phyloP scores from a whole-genome alignment of 2,329 filamentous ascomycete species.

The Aspergillus sp. region DNA sequence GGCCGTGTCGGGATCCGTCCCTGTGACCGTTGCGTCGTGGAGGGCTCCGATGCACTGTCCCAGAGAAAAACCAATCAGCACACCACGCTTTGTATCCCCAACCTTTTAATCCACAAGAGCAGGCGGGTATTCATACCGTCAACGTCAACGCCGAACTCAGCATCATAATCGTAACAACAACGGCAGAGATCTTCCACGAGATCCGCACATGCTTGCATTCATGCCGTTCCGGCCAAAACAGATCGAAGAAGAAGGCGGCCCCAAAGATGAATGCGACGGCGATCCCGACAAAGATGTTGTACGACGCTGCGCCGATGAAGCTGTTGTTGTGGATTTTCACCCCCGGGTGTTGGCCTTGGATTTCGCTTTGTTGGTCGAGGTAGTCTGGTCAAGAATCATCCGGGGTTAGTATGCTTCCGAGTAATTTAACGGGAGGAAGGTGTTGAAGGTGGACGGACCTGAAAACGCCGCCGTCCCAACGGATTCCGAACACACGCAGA shows the following conservation, averaged over 20 bases:
- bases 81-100: not conserved
- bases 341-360: constrained; percentile 45
- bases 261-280: constrained; percentile 63
- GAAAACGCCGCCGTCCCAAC: constrained; percentile 60
- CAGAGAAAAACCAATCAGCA: not conserved
- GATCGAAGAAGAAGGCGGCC: constrained; percentile 64
- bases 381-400: too few relatives aligned
- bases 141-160: constrained; percentile 54
- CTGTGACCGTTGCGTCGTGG: constrained; percentile 51
- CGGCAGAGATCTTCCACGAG: constrained; percentile 59
- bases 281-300: constrained; percentile 64
- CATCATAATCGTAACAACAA: constrained; percentile 52
- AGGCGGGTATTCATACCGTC: constrained; percentile 42
- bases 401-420: too few relatives aligned
- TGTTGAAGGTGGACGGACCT: constrained; percentile 41
- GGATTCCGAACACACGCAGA: constrained; percentile 61
- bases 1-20: constrained; percentile 39
- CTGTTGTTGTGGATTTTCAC: constrained; percentile 59
- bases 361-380: constrained; percentile 56
- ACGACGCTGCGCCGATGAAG: constrained; percentile 59
- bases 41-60: constrained; percentile 52
- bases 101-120: too few relatives aligned
- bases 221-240: constrained; percentile 62
- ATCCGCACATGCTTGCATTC: constrained; percentile 55
- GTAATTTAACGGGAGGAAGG: too few relatives aligned